These are phyloP conservation scores for Flaveria linearis DNA, from an alignment of 129 eudicot genomes.

Conservation along the genomic window DNA sequence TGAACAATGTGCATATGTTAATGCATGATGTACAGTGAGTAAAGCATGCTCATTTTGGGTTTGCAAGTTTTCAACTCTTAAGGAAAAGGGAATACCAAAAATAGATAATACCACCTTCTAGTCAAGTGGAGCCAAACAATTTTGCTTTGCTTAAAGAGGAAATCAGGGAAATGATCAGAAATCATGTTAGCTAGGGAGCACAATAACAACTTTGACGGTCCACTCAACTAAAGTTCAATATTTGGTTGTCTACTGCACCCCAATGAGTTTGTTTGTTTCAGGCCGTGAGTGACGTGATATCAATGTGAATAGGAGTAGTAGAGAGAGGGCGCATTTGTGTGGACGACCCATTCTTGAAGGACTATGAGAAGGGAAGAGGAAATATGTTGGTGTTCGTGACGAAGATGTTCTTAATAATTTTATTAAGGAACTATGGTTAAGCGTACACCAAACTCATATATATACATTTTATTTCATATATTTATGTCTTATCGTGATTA, in stretches of 20 bases:
- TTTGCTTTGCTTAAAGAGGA: conserved; percentile 32
- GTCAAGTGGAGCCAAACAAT: conserved; percentile 30
- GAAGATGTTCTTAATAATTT: not conserved
- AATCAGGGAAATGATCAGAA: conserved; percentile 27
- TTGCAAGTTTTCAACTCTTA: not conserved
- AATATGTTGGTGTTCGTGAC: no score
- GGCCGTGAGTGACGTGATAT: no score
- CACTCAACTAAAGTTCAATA: conserved; percentile 26
- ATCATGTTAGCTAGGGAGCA: conserved; percentile 37
- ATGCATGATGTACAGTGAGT: conserved; percentile 16
- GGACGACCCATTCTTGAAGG: no score
- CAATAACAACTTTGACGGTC: conserved; percentile 24
- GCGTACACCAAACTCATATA: not conserved
- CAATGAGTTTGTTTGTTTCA: no score
- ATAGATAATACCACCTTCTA: conserved; percentile 22
- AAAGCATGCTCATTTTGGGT: conserved; percentile 3
- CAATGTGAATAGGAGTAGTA: no score
- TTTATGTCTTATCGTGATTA: not conserved
- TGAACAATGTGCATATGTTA: conserved; percentile 17
- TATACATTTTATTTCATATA: not conserved
- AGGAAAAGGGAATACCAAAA: conserved; percentile 11
- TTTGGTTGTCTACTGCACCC: not conserved
- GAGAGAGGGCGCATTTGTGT: no score
- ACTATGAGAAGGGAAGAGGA: no score
- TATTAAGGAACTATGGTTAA: not conserved